phyloP scores from a whole-genome alignment of 148 eudicot species.

The Simmondsia chinensis region DNA sequence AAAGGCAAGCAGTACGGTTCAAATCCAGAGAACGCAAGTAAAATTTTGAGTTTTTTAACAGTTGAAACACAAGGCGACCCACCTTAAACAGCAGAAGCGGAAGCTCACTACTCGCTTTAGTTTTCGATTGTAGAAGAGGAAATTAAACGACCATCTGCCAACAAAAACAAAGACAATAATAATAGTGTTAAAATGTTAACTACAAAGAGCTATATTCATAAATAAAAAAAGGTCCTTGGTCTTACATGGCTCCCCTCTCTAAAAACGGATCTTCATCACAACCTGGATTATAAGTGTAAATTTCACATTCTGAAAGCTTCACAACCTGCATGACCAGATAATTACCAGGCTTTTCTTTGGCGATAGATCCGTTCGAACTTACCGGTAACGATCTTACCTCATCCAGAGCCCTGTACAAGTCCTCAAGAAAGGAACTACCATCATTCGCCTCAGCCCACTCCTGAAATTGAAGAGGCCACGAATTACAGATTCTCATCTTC shows the following conservation, averaged over 20 bases:
- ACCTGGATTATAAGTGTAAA: slow-evolving; percentile 84
- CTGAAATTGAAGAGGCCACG: slow-evolving; percentile 24
- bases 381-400: slow-evolving; percentile 44
- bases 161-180: slow-evolving; percentile 3
- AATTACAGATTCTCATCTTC: too few species aligned
- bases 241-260: slow-evolving; percentile 92
- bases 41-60: background rate
- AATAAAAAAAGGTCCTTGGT: background rate
- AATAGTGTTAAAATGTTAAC: background rate
- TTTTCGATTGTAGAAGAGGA: slow-evolving; percentile 90
- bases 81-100: slow-evolving; percentile 86
- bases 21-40: too few species aligned
- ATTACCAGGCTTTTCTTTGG: slow-evolving; percentile 1
- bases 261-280: slow-evolving; percentile 75
- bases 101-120: slow-evolving; percentile 87
- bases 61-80: slow-evolving; percentile 1
- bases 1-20: too few species aligned
- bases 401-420: slow-evolving; percentile 73
- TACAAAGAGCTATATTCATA: background rate
- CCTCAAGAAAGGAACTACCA: slow-evolving; percentile 55
- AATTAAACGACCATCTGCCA: slow-evolving; percentile 89
- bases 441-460: slow-evolving; percentile 70
- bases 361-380: background rate
- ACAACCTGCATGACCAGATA: slow-evolving; percentile 56
- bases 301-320: slow-evolving; percentile 81